Percentiles rank a stretch among this genome's conserved stretches.
Conservation (phyloP, 2,329 filamentous ascomycete genomes). For the Xylariales sp. region DNA sequence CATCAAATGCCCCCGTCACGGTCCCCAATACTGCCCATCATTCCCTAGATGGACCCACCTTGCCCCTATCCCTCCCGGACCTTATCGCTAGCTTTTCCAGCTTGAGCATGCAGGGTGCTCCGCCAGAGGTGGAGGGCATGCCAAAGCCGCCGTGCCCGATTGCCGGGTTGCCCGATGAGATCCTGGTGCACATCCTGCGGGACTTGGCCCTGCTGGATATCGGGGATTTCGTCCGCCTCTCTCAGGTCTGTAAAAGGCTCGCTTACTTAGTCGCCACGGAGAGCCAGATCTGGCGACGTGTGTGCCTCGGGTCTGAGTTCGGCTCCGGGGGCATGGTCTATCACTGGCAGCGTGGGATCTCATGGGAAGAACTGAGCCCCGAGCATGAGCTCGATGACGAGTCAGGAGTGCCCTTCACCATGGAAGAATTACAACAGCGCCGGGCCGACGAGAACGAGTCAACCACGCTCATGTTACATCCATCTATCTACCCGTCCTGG, state of each 20-base stretch:
- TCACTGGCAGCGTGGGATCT: slow-evolving; percentile 60
- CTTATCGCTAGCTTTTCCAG: slow-evolving; percentile 72
- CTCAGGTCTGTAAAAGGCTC: slow-evolving; percentile 80
- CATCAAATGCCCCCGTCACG: slow-evolving; percentile 42
- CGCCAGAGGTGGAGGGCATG: slow-evolving; percentile 66
- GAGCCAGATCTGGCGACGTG: slow-evolving; percentile 77
- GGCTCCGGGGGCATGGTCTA: slow-evolving; percentile 85
- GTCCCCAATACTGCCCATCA: slow-evolving; percentile 51
- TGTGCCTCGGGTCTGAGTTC: slow-evolving; percentile 66
- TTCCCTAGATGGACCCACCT: slow-evolving; percentile 48
- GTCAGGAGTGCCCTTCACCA: slow-evolving; percentile 29
- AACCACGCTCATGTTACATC: slow-evolving; percentile 37
- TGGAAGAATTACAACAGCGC: slow-evolving; percentile 31
- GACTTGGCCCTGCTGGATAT: slow-evolving; percentile 71
- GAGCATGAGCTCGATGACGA: slow-evolving; percentile 22
- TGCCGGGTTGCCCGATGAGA: slow-evolving; percentile 72
- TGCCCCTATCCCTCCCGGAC: slow-evolving; percentile 51
- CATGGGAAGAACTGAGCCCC: slow-evolving; percentile 48
- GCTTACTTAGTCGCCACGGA: slow-evolving; percentile 82
- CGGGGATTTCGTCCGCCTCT: slow-evolving; percentile 68
- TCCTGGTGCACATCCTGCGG: slow-evolving; percentile 72
- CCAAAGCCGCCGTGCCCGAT: slow-evolving; percentile 77
- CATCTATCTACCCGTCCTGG: slow-evolving; percentile 46
- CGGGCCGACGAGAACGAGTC: slow-evolving; percentile 29
- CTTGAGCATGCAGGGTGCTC: slow-evolving; percentile 62